A percentile compares a stretch with the other conserved stretches of the same genome.
These are phyloP conservation scores for Ophiocordyceps australis DNA, from an alignment of 2,329 filamentous ascomycete genomes.

Conservation along the genomic window DNA sequence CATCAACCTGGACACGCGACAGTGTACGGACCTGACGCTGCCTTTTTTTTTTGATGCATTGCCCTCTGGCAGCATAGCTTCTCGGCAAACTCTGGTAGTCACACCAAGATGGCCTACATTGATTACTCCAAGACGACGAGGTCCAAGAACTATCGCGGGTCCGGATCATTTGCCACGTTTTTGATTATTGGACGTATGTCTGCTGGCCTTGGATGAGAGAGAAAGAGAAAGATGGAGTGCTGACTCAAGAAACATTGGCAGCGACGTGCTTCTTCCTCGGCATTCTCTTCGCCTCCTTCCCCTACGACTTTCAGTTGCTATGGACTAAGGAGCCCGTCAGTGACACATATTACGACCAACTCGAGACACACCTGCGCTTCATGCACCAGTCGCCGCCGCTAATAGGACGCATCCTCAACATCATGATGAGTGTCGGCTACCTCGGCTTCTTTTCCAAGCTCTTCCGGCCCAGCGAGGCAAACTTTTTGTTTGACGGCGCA, in stretches of 20 bases:
- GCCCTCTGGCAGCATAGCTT: too few species aligned
- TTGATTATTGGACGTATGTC: constrained; percentile 90
- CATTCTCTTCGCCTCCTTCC: constrained; percentile 89
- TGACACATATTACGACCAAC: constrained; percentile 57
- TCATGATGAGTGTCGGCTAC: constrained; percentile 75
- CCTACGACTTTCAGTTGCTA: constrained; percentile 85
- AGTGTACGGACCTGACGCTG: too few species aligned
- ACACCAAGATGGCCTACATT: constrained; percentile 13
- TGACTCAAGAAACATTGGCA: constrained; percentile 15
- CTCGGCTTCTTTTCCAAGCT: constrained; percentile 86
- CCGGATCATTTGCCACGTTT: constrained; percentile 78
- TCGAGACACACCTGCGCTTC: constrained; percentile 81
- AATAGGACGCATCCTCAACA: constrained; percentile 85
- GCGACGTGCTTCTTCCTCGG: constrained; percentile 95
- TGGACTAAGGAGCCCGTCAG: constrained; percentile 53
- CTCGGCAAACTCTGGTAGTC: background rate
- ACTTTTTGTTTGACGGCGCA: constrained; percentile 84
- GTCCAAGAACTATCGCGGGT: constrained; percentile 38
- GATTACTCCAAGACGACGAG: constrained; percentile 38
- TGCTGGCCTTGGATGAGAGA: constrained; percentile 2
- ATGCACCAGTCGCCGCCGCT: constrained; percentile 82
- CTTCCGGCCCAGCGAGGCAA: constrained; percentile 82
- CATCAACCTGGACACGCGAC: too few species aligned
- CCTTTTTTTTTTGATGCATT: too few species aligned
- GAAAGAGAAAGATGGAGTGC: constrained; percentile 1